These are phyloP conservation scores for Oryza glaberrima DNA, from an alignment of 176 grass and related monocot species.

Conservation along the genomic window DNA sequence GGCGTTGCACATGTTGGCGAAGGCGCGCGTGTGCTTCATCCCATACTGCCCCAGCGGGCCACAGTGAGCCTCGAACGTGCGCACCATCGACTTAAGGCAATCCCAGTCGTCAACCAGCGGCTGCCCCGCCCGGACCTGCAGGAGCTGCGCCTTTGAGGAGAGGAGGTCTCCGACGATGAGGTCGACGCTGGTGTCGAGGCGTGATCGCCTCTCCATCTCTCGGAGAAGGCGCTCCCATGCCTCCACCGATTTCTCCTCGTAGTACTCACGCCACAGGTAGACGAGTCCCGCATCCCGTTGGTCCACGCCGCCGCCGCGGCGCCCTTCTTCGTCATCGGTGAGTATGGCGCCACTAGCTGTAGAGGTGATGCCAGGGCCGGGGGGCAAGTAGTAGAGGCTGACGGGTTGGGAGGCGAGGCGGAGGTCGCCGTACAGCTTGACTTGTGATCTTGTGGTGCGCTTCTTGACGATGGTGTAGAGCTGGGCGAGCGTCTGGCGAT, in stretches of 20 bases:
- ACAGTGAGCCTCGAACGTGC: no score
- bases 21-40: no score
- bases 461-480: slow-evolving; percentile 66
- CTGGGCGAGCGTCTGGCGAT: slow-evolving; percentile 51
- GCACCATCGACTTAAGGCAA: no score
- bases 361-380: no score
- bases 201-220: slow-evolving; percentile 59
- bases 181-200: slow-evolving; percentile 66
- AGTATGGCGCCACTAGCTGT: no score
- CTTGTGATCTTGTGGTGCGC: slow-evolving; percentile 70
- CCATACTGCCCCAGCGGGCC: no score
- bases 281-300: slow-evolving; percentile 84
- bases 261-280: slow-evolving; percentile 78
- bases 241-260: slow-evolving; percentile 23
- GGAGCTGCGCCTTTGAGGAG: neutral
- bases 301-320: slow-evolving; percentile 21
- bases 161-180: slow-evolving; percentile 60
- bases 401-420: slow-evolving; percentile 39
- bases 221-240: slow-evolving; percentile 56
- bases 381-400: slow-evolving; percentile 60
- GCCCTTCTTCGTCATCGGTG: no score
- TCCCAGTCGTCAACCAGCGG: no score
- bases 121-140: no score
- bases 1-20: no score
- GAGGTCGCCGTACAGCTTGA: slow-evolving; percentile 74